Base-by-base conservation (phyloP, 139 green algal genomes). In the Chlamydomonas asymmetrica region DNA sequence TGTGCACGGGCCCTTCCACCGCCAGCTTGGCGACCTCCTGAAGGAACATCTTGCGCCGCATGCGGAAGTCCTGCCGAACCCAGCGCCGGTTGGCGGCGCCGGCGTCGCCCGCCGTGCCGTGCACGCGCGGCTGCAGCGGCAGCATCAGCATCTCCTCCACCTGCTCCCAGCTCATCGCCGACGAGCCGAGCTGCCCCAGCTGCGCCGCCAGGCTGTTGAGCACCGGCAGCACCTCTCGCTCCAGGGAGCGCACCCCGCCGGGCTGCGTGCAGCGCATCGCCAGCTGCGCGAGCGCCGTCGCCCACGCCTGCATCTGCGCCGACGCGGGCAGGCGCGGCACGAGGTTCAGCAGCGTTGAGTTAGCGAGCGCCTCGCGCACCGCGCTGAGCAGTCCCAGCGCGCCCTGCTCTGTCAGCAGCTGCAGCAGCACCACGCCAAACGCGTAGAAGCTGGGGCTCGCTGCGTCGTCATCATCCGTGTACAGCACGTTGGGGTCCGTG, bases 121-220 rank as follows among this genome's bases (percentile, higher is more conserved):
- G 80, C 25, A 43, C 73, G 69, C 80, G 57, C 32, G 81, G 85
- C 63, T 90, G 79, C 39, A 90, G 71, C 27, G 85, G 85, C 48
- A 88, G 64, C 80, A 90, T 86, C 48, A 90, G 45, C 85, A 90
- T 77, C 77, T 90, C 85, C 74, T 90, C 85, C 38, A 90, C 74
- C 79, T 87, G 81, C 74, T 90, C 85, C 85, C 85, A 90, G 10
- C 79, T 87, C 60, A 88, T 83, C 7, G 72, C 76, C 0, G 68
- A 73, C 37, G 74, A 77, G 41, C 85, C 85, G 22, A 88, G 62
- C 23, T 49, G 57, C 16, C 70, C 67, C 57, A 88, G 79, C 63
- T 70, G 71, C 9, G 39, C 34, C 0, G 50, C 49, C 40, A 88
- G 74, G 64, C 75, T 79, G 72, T 87, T 69, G 41, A 90, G 54